phyloP scores from a whole-genome alignment of 805 yeast genomes.

The Brettanomyces sp. region DNA sequence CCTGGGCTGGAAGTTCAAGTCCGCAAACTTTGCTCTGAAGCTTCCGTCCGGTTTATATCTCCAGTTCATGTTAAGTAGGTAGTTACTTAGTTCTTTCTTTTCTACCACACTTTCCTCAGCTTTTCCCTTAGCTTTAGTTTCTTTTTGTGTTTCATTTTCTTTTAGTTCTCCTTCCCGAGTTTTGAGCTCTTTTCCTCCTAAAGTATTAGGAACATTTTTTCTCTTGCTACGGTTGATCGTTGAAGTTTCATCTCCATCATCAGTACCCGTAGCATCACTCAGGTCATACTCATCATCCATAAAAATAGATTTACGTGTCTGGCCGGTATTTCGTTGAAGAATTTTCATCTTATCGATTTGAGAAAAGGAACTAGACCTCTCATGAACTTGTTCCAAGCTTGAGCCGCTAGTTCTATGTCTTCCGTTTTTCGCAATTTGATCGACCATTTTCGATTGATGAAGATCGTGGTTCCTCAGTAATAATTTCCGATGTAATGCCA shows the following conservation, averaged over 20 bases:
- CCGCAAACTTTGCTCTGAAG: conserved; percentile 45
- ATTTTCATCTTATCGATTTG: conserved; percentile 5
- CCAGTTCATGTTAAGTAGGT: conserved; percentile 11
- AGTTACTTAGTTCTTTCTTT: not conserved
- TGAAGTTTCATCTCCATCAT: not conserved
- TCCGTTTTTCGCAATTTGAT: too few relatives aligned
- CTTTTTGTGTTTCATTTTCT: not conserved
- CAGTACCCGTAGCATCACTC: not conserved
- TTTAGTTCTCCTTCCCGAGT: not conserved
- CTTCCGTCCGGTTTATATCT: conserved; percentile 23
- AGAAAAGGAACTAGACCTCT: not conserved
- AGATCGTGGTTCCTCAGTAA: too few relatives aligned
- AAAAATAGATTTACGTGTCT: conserved; percentile 12
- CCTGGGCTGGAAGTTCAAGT: conserved; percentile 35
- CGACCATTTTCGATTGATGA: too few relatives aligned
- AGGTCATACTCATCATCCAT: conserved; percentile 14
- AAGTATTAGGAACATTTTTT: not conserved
- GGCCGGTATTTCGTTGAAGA: conserved; percentile 9
- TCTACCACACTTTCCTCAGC: not conserved
- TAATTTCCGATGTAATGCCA: too few relatives aligned
- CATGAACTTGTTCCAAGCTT: not conserved
- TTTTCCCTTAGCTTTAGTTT: not conserved
- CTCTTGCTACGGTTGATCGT: too few relatives aligned
- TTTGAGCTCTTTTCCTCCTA: not conserved
- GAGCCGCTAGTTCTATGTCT: too few relatives aligned